Evolutionary conservation across 345 rosid species (phyloP), one percentile per base, ranked within the genome.

Genomic region (Brassica rapa): DNA sequence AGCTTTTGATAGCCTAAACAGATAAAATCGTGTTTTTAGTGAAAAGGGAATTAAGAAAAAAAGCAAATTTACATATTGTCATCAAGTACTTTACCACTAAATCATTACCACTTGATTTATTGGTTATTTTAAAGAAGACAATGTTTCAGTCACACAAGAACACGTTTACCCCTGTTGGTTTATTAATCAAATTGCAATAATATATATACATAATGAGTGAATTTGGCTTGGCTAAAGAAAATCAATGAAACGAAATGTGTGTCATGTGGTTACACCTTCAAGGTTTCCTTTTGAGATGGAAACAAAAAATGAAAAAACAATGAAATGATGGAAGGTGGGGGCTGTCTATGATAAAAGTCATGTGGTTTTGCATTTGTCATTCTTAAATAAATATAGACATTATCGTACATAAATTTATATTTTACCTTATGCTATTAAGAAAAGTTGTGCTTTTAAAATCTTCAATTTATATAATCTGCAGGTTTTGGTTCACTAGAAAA

Each of bases 311-410:
- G 16, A 8, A 77, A 70, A 70, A 64, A 59, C 23, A 62, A 71
- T 8, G 81, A 71, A 70, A 71, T 64, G 71, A 70, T 63, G 70
- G 33, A 62, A 25, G 29, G 49, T 70, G 71, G 78, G 75, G 59
- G 12, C 11, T 19, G 19, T 46, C 8, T 68, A 5, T 43, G 62
- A 76, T 63, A 37, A 63, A 57, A 53, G 65, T 16, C 15, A 11
- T 70, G 71, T 71, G 81, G 81, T 77, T 53, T 29, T 49, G 27
- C 62, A 23, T 32, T 43, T 59, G 56, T 6, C 32, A 5, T 41
- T 67, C 46, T 73, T 49, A 16, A 35, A 21, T 41, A 11, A 8
- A 66, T 37, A 9, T 21, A 39, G 62, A 24, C 32, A 21, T 56
- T 30, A 68, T 61, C 59, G 25, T 66, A 56, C 8, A 23, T 24